Base-by-base conservation (phyloP, 2,329 filamentous ascomycete species). In the Phyllachora maydis region DNA sequence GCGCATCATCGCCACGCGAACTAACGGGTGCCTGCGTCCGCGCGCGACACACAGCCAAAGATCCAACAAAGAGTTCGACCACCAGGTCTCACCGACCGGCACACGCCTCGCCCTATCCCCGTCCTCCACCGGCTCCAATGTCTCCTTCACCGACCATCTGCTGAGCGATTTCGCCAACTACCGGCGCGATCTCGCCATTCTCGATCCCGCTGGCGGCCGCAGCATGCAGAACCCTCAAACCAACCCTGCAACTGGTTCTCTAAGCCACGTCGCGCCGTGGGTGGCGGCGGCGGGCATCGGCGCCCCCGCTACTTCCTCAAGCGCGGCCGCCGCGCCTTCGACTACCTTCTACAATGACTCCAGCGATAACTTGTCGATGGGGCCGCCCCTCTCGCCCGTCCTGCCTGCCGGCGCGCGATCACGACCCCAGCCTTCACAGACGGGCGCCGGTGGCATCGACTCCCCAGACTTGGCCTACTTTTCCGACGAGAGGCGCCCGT, bases 401-500 rank as follows among this genome's bases (percentile, higher is more conserved):
- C 70, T 74, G 38, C 64, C 71, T 18, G 59, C 66, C 3, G 54
- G 58, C 31, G 28, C 42, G 35, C n/a, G n/a, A n/a, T n/a, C n/a
- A n/a, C n/a, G n/a, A n/a, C 30, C 39, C 35, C 32, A 41, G 27
- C 35, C 41, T 22, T 30, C 41, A 25, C 55, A 57, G 23, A 56
- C 52, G 16, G 53, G 54, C 4, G 26, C 28, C 10, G 50, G 49
- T 24, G 51, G 46, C 30, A 65, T 59, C 35, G 73, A 77, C 24
- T 65, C 65, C 4, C 57, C 65, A 6, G 70, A 74, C 24, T 47
- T 52, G 19, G 50, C 62, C 21, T 71, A 62, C 37, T 67, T 62
- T 38, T 53, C 56, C 30, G 77, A 91, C 39, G 74, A 77, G 35
- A 60, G 88, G 31, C 65, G 85, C 23, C 85, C 85, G 3, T 95